Evolutionary conservation across 2,329 filamentous ascomycete species (phyloP).

Genomic region (Rhinocladiella similis): DNA sequence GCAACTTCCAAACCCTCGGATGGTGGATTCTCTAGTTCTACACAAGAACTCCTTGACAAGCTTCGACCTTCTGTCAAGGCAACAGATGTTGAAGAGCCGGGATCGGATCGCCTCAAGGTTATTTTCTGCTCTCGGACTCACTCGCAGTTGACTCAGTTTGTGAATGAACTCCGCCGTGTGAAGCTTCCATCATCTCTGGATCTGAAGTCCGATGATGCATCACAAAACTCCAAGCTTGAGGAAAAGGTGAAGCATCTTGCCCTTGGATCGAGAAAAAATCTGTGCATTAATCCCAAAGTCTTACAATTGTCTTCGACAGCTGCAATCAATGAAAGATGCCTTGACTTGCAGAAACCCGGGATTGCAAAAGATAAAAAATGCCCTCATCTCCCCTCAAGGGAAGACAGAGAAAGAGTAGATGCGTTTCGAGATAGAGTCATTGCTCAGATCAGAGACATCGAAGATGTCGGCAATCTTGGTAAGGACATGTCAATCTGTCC

Average conservation of each 20-base stretch:
- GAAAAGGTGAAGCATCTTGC: slow-evolving; percentile 71
- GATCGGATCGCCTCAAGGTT: slow-evolving; percentile 73
- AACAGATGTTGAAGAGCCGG: slow-evolving; percentile 47
- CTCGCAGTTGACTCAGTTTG: slow-evolving; percentile 87
- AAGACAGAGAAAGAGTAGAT: slow-evolving; percentile 69
- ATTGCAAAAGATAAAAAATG: slow-evolving; percentile 68
- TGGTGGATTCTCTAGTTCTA: slow-evolving; percentile 69
- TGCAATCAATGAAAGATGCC: slow-evolving; percentile 89
- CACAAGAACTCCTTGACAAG: slow-evolving; percentile 70
- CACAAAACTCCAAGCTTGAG: slow-evolving; percentile 21
- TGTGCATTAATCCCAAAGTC: slow-evolving; percentile 87
- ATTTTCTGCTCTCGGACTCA: slow-evolving; percentile 93
- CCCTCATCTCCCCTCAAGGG: slow-evolving; percentile 73
- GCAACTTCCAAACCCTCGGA: slow-evolving; percentile 33
- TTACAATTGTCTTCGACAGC: slow-evolving; percentile 66
- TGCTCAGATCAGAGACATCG: slow-evolving; percentile 86
- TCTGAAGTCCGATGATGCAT: slow-evolving; percentile 20
- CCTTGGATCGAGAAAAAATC: slow-evolving; percentile 80
- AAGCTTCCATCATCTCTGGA: slow-evolving; percentile 74
- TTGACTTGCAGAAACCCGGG: slow-evolving; percentile 79
- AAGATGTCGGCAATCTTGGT: slow-evolving; percentile 79
- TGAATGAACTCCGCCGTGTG: slow-evolving; percentile 78
- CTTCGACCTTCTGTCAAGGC: slow-evolving; percentile 50
- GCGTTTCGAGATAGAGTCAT: slow-evolving; percentile 83
- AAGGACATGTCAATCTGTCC: slow-evolving; percentile 81